Percentiles rank a stretch among this genome's conserved stretches.
These are phyloP conservation scores for Phaeodactylum tricornutum DNA, from an alignment of 108 stramenopile species.

Conservation along the genomic window DNA sequence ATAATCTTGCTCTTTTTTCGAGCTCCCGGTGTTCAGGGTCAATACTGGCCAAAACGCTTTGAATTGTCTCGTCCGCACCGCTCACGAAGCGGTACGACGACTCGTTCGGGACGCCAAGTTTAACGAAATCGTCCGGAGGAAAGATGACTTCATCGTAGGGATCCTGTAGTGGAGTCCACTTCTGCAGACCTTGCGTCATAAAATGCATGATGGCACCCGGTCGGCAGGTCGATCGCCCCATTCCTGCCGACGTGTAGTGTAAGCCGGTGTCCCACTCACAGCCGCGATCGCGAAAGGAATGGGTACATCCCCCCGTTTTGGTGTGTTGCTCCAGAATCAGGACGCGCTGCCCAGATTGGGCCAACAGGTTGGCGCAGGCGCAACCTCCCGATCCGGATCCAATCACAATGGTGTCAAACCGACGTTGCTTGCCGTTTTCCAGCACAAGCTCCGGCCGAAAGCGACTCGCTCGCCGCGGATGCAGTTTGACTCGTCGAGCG, in stretches of 20 bases:
- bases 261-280: slow-evolving; percentile 52
- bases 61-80: slow-evolving; percentile 16
- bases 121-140: slow-evolving; percentile 19
- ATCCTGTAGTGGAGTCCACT: slow-evolving; percentile 35
- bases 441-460: too few species aligned
- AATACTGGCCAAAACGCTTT: slow-evolving; percentile 17
- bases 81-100: slow-evolving; percentile 30
- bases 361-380: slow-evolving; percentile 43
- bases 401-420: slow-evolving; percentile 65
- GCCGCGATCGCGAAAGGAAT: slow-evolving; percentile 26
- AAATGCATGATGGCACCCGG: slow-evolving; percentile 38
- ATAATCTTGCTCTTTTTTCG: too few species aligned
- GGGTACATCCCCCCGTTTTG: slow-evolving; percentile 39
- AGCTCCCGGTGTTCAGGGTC: too few species aligned
- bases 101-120: slow-evolving; percentile 20
- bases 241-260: slow-evolving; percentile 30
- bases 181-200: slow-evolving; percentile 35
- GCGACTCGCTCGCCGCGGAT: too few species aligned
- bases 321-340: slow-evolving; percentile 66
- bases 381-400: slow-evolving; percentile 61
- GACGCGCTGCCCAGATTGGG: slow-evolving; percentile 45
- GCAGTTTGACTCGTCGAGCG: too few species aligned
- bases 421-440: too few species aligned
- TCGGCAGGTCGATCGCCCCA: too few species aligned
- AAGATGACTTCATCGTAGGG: slow-evolving; percentile 47